A percentile compares a stretch with the other conserved stretches of the same genome.
Evolutionary conservation across 2,329 filamentous ascomycete species (phyloP).

Genomic region (Didymella segeticola): DNA sequence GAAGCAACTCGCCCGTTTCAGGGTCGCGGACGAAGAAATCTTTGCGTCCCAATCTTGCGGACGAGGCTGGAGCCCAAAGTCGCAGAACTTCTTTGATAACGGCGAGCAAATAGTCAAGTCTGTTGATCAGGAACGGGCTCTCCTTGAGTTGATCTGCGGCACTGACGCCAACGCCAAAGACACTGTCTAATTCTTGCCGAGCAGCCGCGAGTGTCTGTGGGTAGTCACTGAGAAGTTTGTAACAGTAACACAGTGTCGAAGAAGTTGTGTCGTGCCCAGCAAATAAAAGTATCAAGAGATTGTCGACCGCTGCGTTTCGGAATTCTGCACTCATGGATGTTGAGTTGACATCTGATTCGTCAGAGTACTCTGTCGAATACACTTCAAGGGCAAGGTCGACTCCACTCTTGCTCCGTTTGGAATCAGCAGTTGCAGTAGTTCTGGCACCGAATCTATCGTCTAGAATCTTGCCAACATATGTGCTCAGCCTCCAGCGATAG

Average conservation of each 20-base stretch:
- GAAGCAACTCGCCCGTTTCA: slow-evolving; percentile 27
- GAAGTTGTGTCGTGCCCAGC: slow-evolving; percentile 47
- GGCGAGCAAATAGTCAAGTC: slow-evolving; percentile 39
- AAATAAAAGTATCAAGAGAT: slow-evolving; percentile 33
- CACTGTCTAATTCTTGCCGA: slow-evolving; percentile 38
- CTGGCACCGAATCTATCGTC: not conserved
- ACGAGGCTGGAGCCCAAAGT: slow-evolving; percentile 44
- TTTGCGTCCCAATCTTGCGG: slow-evolving; percentile 24
- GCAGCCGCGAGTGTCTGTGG: slow-evolving; percentile 29
- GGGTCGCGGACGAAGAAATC: slow-evolving; percentile 23
- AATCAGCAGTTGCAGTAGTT: not conserved
- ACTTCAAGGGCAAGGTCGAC: slow-evolving; percentile 1
- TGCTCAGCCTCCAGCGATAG: not conserved
- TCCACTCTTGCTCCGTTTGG: not conserved
- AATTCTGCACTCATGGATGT: slow-evolving; percentile 34
- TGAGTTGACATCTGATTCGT: slow-evolving; percentile 13
- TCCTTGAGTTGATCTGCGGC: slow-evolving; percentile 21
- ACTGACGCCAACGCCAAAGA: slow-evolving; percentile 35
- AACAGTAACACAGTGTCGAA: slow-evolving; percentile 41
- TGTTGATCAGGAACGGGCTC: slow-evolving; percentile 38
- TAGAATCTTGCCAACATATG: not conserved
- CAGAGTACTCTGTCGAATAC: not conserved
- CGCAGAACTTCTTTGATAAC: slow-evolving; percentile 47
- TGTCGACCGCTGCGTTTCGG: slow-evolving; percentile 30
- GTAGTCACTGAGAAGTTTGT: slow-evolving; percentile 36